phyloP scores from a whole-genome alignment of 2,329 filamentous ascomycete genomes.

The Blumeria graminis region DNA sequence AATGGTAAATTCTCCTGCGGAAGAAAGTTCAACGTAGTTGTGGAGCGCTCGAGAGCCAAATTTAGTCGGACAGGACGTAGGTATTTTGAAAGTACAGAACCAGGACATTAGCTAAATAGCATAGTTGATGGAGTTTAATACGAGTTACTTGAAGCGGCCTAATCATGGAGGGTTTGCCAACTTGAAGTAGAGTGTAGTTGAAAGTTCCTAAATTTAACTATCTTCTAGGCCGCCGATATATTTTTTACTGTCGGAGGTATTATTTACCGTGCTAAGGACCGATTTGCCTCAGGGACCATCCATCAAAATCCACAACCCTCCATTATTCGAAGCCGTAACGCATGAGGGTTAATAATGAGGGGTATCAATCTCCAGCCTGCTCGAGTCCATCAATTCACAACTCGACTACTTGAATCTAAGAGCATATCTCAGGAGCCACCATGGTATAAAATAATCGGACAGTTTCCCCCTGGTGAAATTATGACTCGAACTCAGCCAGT shows the following conservation, averaged over 20 bases:
- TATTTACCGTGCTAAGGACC: too few relatives aligned
- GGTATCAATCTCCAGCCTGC: constrained; percentile 18
- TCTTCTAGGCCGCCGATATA: too few relatives aligned
- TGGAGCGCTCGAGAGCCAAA: constrained; percentile 15
- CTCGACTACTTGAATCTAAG: constrained; percentile 20
- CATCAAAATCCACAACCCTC: too few relatives aligned
- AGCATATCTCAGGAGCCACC: constrained; percentile 16
- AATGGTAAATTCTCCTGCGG: not conserved
- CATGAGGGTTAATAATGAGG: not conserved
- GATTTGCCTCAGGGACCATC: too few relatives aligned
- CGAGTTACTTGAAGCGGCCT: too few relatives aligned
- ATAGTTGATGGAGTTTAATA: constrained; percentile 22
- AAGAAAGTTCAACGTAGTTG: not conserved
- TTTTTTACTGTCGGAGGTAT: too few relatives aligned
- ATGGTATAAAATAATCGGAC: constrained; percentile 15
- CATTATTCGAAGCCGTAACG: not conserved
- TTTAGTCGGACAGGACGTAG: constrained; percentile 23
- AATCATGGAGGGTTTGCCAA: too few relatives aligned
- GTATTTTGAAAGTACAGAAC: constrained; percentile 27
- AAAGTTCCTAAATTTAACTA: too few relatives aligned
- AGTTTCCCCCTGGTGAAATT: constrained; percentile 29
- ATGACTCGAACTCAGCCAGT: constrained; percentile 28
- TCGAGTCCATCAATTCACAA: constrained; percentile 23
- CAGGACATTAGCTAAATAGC: constrained; percentile 39
- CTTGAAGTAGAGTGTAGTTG: too few relatives aligned